Evolutionary conservation across 1,139 yeast species (phyloP).

Genomic region (Zhuliangozyma parablackwelliae): DNA sequence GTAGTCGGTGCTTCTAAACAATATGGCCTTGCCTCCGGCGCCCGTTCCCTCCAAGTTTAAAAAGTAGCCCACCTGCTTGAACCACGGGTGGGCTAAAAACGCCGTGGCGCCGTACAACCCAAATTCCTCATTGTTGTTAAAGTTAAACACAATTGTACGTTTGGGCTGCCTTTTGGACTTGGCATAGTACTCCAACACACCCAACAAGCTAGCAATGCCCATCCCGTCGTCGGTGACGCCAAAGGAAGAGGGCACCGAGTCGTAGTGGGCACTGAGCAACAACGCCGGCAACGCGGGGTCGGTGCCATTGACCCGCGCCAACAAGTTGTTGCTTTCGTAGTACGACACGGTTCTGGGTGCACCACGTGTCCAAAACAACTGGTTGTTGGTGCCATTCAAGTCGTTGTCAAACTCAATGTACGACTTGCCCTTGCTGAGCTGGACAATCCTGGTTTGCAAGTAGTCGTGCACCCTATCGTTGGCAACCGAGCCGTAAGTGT

Average conservation of each 20-base stretch:
- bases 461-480: conserved; percentile 76
- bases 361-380: conserved; percentile 28
- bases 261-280: conserved; percentile 80
- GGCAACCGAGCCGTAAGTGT: conserved; percentile 73
- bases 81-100: conserved; percentile 75
- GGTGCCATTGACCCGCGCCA: conserved; percentile 68
- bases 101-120: conserved; percentile 82
- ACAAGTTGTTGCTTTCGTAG: conserved; percentile 74
- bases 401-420: conserved; percentile 52
- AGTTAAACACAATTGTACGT: conserved; percentile 74
- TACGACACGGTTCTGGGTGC: conserved; percentile 42
- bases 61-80: conserved; percentile 55
- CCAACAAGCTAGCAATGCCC: conserved; percentile 83
- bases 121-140: conserved; percentile 88
- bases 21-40: conserved; percentile 81
- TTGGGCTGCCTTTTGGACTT: conserved; percentile 48
- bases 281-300: conserved; percentile 58
- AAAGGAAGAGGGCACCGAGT: conserved; percentile 80
- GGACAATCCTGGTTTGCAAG: conserved; percentile 41
- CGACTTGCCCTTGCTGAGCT: conserved; percentile 18
- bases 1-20: conserved; percentile 80
- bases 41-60: conserved; percentile 95
- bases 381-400: conserved; percentile 34
- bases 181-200: conserved; percentile 53
- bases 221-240: conserved; percentile 94